Evolutionary conservation across 2,329 filamentous ascomycete species (phyloP), one percentile per base, ranked within the genome.

Genomic region (Ophiostoma perfectum): DNA sequence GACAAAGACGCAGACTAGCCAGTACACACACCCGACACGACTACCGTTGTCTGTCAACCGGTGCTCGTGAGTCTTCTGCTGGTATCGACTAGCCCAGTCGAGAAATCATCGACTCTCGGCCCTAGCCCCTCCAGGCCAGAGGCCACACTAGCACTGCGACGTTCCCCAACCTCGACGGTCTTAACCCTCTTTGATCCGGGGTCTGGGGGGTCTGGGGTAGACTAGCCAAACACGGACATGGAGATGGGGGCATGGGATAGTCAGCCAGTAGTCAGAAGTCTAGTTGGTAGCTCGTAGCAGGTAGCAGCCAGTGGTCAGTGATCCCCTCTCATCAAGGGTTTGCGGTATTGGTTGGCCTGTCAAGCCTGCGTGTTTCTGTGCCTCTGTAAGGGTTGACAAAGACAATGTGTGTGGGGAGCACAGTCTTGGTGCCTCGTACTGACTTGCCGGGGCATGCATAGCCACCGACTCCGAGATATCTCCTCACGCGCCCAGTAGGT

Each of bases 131-230:
- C 18, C 52, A 38, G 38, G 9, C 12, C 18, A 60, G 38, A 39
- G 27, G 38, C 27, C 27, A 60, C 55, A 27, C 55, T 60, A 60
- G 55, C 55, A 38, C 55, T 60, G 55, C 55, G 27, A 58, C 55
- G 38, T 60, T 60, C 55, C 55, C 55, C 55, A 60, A 60, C 55
- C 55, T 60, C 18, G n/a, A 55, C 18, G 14, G 7, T 8, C 49
- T 55, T 55, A 55, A 27, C 27, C 49, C 49, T 55, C 49, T 55
- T 55, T 55, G 49, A 55, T 55, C 49, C 49, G 27, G 55, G 42
- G 42, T 44, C 42, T 44, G 42, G 42, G 42, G 55, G 49, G 49
- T 55, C 49, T 55, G 49, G 49, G 49, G 49, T 55, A 55, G 49
- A 27, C 49, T 55, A 55, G 49, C 49, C 49, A 55, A 27, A 27